Evolutionary conservation across 768 basidiomycete species (phyloP).

Genomic region (Galerina sulciceps): DNA sequence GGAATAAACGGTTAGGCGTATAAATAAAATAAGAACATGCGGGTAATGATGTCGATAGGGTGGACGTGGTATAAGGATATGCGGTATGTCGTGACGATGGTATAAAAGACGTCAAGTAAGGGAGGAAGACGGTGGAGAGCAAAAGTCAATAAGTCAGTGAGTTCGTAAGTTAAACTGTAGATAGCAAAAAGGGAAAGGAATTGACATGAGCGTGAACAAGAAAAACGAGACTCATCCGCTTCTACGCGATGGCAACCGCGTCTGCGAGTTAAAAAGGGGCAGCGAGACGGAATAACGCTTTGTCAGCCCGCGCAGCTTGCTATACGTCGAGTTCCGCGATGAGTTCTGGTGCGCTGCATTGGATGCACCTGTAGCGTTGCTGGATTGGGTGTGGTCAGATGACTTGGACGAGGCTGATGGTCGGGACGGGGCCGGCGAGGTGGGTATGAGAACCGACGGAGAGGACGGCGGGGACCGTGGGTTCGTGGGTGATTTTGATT

Average conservation of each 20-base stretch:
- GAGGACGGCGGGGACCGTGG: neutral
- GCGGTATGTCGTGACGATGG: constrained; percentile 2
- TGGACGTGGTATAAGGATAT: neutral
- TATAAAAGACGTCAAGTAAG: neutral
- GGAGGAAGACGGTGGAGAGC: neutral
- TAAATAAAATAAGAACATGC: neutral
- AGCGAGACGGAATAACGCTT: constrained; percentile 55
- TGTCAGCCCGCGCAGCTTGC: constrained; percentile 45
- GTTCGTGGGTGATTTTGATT: no score
- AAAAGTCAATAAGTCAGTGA: neutral
- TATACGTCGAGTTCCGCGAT: constrained; percentile 33
- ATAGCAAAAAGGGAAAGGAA: constrained; percentile 3
- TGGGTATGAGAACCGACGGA: neutral
- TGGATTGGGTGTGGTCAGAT: constrained; percentile 4
- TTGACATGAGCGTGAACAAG: constrained; percentile 2
- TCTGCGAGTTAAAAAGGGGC: constrained; percentile 36
- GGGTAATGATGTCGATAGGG: neutral
- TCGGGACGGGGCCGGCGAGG: constrained; percentile 3
- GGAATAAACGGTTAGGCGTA: neutral
- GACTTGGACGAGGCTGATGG: constrained; percentile 1
- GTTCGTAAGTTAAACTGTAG: no score
- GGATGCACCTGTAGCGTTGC: neutral
- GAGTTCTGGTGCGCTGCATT: constrained; percentile 4
- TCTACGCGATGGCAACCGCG: constrained; percentile 8
- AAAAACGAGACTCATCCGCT: constrained; percentile 18